Conservation (phyloP, 257 asterid species). For the Cinchona pubescens region DNA sequence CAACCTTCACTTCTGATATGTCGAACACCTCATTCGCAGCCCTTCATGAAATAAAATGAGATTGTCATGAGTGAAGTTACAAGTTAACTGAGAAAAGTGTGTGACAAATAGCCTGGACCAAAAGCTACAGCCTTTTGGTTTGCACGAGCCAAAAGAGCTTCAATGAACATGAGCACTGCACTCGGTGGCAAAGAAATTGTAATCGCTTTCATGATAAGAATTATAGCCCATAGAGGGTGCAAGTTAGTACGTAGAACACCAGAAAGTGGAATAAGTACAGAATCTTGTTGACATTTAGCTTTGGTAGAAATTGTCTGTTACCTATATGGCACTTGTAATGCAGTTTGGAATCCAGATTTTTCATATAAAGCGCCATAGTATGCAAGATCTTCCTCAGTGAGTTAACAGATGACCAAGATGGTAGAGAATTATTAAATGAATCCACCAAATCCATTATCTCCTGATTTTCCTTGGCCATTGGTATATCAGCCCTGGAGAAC, state of each 20-base stretch:
- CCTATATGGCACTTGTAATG: neutral
- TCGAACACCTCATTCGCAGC: constrained; percentile 19
- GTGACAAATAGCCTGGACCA: too few species aligned
- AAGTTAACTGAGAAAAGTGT: too few species aligned
- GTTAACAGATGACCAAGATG: too few species aligned
- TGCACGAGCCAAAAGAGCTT: neutral
- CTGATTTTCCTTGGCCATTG: constrained; percentile 57
- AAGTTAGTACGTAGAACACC: too few species aligned
- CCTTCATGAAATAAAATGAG: constrained; percentile 27
- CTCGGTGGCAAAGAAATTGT: neutral
- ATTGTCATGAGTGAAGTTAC: too few species aligned
- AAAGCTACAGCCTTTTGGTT: neutral
- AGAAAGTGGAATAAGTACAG: too few species aligned
- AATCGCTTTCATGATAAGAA: too few species aligned
- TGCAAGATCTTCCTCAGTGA: constrained; percentile 29
- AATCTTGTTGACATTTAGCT: too few species aligned
- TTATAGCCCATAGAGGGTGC: too few species aligned
- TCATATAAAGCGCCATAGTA: neutral
- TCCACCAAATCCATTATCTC: constrained; percentile 81
- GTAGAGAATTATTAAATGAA: constrained; percentile 55
- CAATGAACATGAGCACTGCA: neutral
- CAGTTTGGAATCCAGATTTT: neutral
- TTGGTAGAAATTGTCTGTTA: too few species aligned
- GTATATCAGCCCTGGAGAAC: constrained; percentile 64
- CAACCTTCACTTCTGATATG: constrained; percentile 40